Evolutionary conservation across 2,329 filamentous ascomycete species (phyloP), one percentile per base, ranked within the genome.

Genomic region (Zymoseptoria ardabiliae): DNA sequence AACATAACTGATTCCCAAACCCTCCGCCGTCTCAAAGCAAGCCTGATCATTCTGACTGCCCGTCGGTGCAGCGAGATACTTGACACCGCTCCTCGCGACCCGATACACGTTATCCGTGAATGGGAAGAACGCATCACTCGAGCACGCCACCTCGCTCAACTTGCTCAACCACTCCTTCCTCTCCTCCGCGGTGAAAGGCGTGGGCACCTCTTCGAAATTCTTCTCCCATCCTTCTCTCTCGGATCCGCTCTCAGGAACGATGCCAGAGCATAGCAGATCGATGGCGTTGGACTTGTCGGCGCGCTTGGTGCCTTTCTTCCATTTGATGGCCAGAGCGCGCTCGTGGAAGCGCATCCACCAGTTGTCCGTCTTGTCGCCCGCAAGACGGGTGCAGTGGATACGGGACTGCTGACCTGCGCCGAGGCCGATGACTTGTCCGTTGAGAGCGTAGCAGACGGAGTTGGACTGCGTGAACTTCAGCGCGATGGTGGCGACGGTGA

Each of bases 281-380:
- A 97, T 97, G 65, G 92, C 93, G 75, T 99, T 99, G 81, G 89
- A 95, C 85, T 97, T 99, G 76, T 97, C 93, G 53, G 94, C 84
- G 59, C 94, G 86, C 86, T 97, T 97, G 72, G 89, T 91, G 70
- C 94, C 93, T 80, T 94, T 93, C 84, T 96, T 97, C 90, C 91
- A 99, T 80, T 93, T 90, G 74, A 99, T 88, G 72, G 80, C 82
- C 54, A 97, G 82, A 11, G 94, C 90, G 56, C 90, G 88, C 68
- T 90, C 87, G 80, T 97, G 90, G 85, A 97, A 97, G 71, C 94
- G 89, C 82, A 99, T 89, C 94, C 93, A 99, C 93, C 93, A 97
- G 82, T 96, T 97, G 77, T 99, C 94, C 54, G 92, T 91, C 82
- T 99, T 99, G 81, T 97, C 93, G 61, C 94, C 94, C 10, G 94